phyloP scores from a whole-genome alignment of 2,329 filamentous ascomycete species.

The Aspergillus quadricinctus region DNA sequence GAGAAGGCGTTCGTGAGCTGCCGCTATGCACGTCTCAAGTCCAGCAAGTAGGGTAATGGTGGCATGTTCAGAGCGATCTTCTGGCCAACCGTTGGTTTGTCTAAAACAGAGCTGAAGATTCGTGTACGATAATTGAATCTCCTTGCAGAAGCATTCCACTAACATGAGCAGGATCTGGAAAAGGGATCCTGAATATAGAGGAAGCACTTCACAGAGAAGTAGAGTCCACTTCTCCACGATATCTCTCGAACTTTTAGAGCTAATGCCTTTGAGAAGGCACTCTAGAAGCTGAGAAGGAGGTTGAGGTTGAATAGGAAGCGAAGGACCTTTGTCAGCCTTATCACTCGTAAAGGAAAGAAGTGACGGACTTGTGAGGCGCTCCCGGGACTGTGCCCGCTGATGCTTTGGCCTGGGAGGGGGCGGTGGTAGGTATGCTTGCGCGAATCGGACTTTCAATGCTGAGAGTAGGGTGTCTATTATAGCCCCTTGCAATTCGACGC shows the following conservation, averaged over 20 bases:
- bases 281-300: constrained; percentile 67
- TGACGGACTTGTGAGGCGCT: constrained; percentile 38
- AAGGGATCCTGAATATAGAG: constrained; percentile 76
- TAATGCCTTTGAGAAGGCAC: constrained; percentile 76
- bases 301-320: constrained; percentile 31
- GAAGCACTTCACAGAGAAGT: constrained; percentile 77
- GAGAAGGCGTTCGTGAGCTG: constrained; percentile 76
- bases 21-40: constrained; percentile 82
- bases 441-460: constrained; percentile 60
- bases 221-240: constrained; percentile 89
- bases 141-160: constrained; percentile 80
- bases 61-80: constrained; percentile 54
- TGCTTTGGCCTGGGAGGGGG: constrained; percentile 28
- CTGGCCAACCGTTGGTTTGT: constrained; percentile 34
- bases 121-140: constrained; percentile 69
- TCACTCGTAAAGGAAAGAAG: constrained; percentile 45
- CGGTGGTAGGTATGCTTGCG: constrained; percentile 33
- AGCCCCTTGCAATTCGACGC: constrained; percentile 69
- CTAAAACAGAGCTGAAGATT: constrained; percentile 55
- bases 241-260: constrained; percentile 65
- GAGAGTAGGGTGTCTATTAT: constrained; percentile 75
- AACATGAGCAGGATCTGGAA: constrained; percentile 88
- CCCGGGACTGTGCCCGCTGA: constrained; percentile 36
- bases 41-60: constrained; percentile 82
- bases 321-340: constrained; percentile 35